phyloP scores from a whole-genome alignment of 495 filamentous ascomycete species.

The Penicillium flavigenum region DNA sequence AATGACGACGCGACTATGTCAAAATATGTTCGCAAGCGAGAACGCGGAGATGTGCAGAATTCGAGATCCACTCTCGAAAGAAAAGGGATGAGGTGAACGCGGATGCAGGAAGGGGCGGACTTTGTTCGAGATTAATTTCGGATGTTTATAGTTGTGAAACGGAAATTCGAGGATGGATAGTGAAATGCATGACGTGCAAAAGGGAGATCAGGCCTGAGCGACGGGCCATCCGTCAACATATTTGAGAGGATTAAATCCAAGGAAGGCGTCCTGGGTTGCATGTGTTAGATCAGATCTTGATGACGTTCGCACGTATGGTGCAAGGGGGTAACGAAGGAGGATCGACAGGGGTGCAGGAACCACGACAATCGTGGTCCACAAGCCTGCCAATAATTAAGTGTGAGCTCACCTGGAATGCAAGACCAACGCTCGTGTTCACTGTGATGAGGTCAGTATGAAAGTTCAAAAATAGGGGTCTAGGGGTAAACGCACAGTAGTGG shows the following conservation, averaged over 20 bases:
- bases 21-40: background rate
- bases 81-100: background rate
- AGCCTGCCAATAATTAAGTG: conserved; percentile 11
- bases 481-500: conserved; percentile 42
- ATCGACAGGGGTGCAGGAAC: conserved; percentile 19
- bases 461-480: background rate
- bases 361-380: conserved; percentile 17
- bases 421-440: conserved; percentile 46
- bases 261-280: conserved; percentile 36
- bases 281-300: conserved; percentile 21
- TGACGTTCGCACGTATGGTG: background rate
- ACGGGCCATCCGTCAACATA: conserved; percentile 50
- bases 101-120: background rate
- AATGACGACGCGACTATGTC: background rate
- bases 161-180: background rate
- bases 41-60: background rate
- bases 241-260: conserved; percentile 43
- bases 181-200: conserved; percentile 1
- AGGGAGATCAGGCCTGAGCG: conserved; percentile 23
- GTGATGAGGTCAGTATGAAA: conserved; percentile 15
- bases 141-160: background rate
- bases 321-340: conserved; percentile 20
- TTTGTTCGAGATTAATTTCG: background rate
- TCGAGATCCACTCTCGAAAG: background rate
- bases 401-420: conserved; percentile 39